These are phyloP conservation scores for Leccinum griseonigrum DNA, from an alignment of 1,284 basidiomycete species.

Conservation along the genomic window DNA sequence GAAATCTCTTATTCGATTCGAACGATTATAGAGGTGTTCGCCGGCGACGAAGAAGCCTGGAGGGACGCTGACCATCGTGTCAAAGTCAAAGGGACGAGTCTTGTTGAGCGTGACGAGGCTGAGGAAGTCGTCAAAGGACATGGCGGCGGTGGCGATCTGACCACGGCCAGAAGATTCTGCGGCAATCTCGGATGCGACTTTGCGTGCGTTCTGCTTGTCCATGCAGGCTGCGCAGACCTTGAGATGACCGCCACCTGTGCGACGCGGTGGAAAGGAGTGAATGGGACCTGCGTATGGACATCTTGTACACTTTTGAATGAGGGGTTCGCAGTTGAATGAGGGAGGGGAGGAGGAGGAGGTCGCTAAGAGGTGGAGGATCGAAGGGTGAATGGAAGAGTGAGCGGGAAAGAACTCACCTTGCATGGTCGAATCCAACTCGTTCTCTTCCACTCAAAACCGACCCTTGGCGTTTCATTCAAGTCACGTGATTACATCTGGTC, in stretches of 20 bases:
- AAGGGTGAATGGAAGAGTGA: background rate
- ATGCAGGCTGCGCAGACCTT: constrained; percentile 33
- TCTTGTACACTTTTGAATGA: constrained; percentile 31
- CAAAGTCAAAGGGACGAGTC: constrained; percentile 32
- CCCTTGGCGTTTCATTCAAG: background rate
- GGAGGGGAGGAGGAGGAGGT: constrained; percentile 23
- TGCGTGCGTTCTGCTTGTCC: constrained; percentile 35
- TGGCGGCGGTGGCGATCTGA: constrained; percentile 35
- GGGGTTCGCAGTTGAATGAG: constrained; percentile 17
- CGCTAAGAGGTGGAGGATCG: constrained; percentile 10
- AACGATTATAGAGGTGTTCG: constrained; percentile 34
- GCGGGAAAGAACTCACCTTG: constrained; percentile 21
- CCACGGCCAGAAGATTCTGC: constrained; percentile 30
- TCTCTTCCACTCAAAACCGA: background rate
- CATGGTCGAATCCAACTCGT: constrained; percentile 12
- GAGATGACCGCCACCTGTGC: constrained; percentile 29
- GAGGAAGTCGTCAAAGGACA: constrained; percentile 34
- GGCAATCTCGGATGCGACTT: constrained; percentile 31
- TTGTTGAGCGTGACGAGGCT: constrained; percentile 33
- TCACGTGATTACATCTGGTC: constrained; percentile 14
- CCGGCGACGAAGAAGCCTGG: constrained; percentile 31
- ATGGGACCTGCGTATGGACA: constrained; percentile 31
- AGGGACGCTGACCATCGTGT: constrained; percentile 34
- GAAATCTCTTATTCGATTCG: constrained; percentile 34
- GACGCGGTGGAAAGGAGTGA: constrained; percentile 28